Percentiles rank a stretch among this genome's conserved stretches.
Evolutionary conservation across 2,329 filamentous ascomycete genomes (phyloP).

Genomic region (Fusarium nisikadoi): DNA sequence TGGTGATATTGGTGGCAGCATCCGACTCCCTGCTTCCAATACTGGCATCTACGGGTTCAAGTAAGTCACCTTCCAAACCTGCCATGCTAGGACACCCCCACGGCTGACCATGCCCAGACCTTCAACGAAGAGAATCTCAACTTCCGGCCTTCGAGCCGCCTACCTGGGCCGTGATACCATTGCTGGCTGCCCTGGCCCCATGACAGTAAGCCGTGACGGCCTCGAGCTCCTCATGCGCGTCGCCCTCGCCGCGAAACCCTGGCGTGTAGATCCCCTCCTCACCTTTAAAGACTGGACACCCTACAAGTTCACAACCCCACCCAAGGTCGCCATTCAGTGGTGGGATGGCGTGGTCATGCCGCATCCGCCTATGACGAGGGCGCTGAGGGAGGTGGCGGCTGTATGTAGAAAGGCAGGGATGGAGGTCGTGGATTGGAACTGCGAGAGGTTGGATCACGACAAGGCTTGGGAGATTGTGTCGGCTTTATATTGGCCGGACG

Average conservation of each 20-base stretch:
- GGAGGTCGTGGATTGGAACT: slow-evolving; percentile 63
- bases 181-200: slow-evolving; percentile 41
- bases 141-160: slow-evolving; percentile 35
- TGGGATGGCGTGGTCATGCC: slow-evolving; percentile 69
- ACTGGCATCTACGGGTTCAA: slow-evolving; percentile 52
- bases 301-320: slow-evolving; percentile 51
- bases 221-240: slow-evolving; percentile 52
- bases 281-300: slow-evolving; percentile 49
- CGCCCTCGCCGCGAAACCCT: slow-evolving; percentile 46
- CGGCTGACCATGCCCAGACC: neutral
- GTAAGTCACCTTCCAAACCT: slow-evolving; percentile 1
- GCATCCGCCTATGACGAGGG: slow-evolving; percentile 68
- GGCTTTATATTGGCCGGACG: slow-evolving; percentile 68
- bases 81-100: slow-evolving; percentile 39
- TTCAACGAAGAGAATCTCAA: neutral
- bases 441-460: slow-evolving; percentile 63
- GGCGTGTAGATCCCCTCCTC: slow-evolving; percentile 48
- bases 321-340: slow-evolving; percentile 69
- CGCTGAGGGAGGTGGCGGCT: slow-evolving; percentile 63
- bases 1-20: slow-evolving; percentile 55
- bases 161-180: neutral
- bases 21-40: slow-evolving; percentile 51
- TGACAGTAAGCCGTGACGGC: slow-evolving; percentile 49
- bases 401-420: slow-evolving; percentile 60
- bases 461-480: slow-evolving; percentile 59